phyloP scores from a whole-genome alignment of 73 alveolate genomes.

The Diophrys sp. region DNA sequence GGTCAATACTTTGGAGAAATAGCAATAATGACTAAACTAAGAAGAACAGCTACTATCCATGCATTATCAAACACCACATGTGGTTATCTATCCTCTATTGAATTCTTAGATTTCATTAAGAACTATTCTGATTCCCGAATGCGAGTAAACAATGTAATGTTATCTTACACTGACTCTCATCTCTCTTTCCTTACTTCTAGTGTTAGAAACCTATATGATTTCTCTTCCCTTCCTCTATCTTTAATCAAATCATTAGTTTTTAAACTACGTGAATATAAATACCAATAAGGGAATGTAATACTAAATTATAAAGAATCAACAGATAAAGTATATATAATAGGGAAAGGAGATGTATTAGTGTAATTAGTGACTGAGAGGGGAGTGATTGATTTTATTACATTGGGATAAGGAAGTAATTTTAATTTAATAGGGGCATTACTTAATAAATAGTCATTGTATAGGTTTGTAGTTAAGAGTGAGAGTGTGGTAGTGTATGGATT shows the following conservation, averaged over 20 bases:
- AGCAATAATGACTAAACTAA: conserved; percentile 25
- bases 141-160: conserved; percentile 21
- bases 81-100: conserved; percentile 26
- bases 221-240: no score
- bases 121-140: conserved; percentile 25
- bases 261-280: not conserved
- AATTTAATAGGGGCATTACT: no score
- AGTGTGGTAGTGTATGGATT: no score
- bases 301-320: no score
- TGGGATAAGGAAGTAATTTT: no score
- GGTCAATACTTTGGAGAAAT: conserved; percentile 63
- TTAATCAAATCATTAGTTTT: no score
- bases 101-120: conserved; percentile 8
- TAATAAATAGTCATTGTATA: no score
- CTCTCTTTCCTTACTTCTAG: conserved; percentile 7
- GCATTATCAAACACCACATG: conserved; percentile 28
- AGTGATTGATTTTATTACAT: no score
- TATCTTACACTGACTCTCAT: conserved; percentile 27
- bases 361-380: no score
- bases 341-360: no score
- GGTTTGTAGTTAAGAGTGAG: no score
- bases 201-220: not conserved
- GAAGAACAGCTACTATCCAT: conserved; percentile 49
- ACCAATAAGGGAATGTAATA: not conserved
- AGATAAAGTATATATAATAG: no score